phyloP scores from a whole-genome alignment of 2,329 filamentous ascomycete genomes.

The Lecanosticta acicola region DNA sequence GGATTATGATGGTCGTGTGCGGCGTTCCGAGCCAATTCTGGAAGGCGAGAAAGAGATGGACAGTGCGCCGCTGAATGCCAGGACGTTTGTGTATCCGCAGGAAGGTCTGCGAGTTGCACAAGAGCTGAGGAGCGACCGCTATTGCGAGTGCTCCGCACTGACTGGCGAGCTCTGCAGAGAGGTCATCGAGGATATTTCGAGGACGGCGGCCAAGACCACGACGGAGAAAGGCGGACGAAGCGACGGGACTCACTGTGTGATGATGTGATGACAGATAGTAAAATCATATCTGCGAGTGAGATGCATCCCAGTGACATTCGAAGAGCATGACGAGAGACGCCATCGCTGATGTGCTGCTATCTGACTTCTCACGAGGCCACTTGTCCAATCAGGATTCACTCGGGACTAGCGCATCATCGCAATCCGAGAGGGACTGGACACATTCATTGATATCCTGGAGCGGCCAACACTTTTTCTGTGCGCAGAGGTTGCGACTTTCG shows the following conservation, averaged over 20 bases:
- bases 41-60: constrained; percentile 21
- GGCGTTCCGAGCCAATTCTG: constrained; percentile 4
- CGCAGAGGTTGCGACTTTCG: no score
- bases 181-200: constrained; percentile 56
- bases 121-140: constrained; percentile 55
- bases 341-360: no score
- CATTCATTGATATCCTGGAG: no score
- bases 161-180: constrained; percentile 54
- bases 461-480: no score
- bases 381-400: no score
- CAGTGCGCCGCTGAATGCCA: constrained; percentile 30
- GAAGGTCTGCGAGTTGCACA: constrained; percentile 49
- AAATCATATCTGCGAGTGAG: no score
- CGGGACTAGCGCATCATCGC: no score
- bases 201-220: constrained; percentile 53
- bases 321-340: no score
- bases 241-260: constrained; percentile 17
- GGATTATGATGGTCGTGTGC: constrained; percentile 31
- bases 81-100: constrained; percentile 47
- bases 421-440: no score
- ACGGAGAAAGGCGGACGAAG: constrained; percentile 46
- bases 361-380: no score
- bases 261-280: constrained; percentile 21
- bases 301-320: no score
- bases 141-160: constrained; percentile 57